Evolutionary conservation across 2,329 filamentous ascomycete species (phyloP).

Genomic region (Aphanocladium album): DNA sequence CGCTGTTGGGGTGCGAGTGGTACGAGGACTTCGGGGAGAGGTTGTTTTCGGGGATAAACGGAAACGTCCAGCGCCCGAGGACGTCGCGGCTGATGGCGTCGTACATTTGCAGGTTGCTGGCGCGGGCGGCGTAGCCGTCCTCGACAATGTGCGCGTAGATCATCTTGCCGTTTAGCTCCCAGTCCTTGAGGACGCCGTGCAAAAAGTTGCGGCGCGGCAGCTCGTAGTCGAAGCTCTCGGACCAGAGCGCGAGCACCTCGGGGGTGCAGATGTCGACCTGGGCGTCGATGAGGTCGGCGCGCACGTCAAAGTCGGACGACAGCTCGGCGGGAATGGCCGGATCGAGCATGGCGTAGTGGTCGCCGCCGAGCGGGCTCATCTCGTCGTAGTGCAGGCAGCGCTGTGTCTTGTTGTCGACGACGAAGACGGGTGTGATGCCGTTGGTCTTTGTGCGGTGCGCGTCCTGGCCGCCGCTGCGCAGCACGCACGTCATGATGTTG

Average conservation of each 20-base stretch:
- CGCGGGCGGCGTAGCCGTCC: slow-evolving; percentile 80
- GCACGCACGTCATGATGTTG: slow-evolving; percentile 94
- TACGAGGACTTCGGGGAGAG: slow-evolving; percentile 74
- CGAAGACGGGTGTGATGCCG: slow-evolving; percentile 74
- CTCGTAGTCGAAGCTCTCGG: slow-evolving; percentile 96
- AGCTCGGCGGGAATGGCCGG: slow-evolving; percentile 69
- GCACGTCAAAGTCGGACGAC: slow-evolving; percentile 69
- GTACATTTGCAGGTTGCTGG: slow-evolving; percentile 82
- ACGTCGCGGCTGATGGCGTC: slow-evolving; percentile 84
- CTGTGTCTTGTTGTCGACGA: slow-evolving; percentile 73
- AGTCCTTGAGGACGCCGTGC: slow-evolving; percentile 90
- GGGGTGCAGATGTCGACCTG: slow-evolving; percentile 97
- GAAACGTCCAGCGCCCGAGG: slow-evolving; percentile 81
- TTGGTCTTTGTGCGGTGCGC: slow-evolving; percentile 73
- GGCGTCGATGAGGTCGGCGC: slow-evolving; percentile 85
- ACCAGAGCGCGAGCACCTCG: slow-evolving; percentile 91
- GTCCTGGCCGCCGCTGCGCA: slow-evolving; percentile 67
- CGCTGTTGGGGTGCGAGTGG: slow-evolving; percentile 60
- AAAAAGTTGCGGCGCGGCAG: slow-evolving; percentile 82
- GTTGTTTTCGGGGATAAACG: slow-evolving; percentile 85
- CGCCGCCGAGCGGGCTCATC: slow-evolving; percentile 63
- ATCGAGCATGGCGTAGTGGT: slow-evolving; percentile 67
- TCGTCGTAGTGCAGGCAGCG: slow-evolving; percentile 94
- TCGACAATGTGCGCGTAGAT: slow-evolving; percentile 84
- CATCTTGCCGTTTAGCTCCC: slow-evolving; percentile 95